A percentile compares a stretch with the other conserved stretches of the same genome.
These are phyloP conservation scores for Calophaca sinica DNA, from an alignment of 306 rosid genomes.

Conservation along the genomic window DNA sequence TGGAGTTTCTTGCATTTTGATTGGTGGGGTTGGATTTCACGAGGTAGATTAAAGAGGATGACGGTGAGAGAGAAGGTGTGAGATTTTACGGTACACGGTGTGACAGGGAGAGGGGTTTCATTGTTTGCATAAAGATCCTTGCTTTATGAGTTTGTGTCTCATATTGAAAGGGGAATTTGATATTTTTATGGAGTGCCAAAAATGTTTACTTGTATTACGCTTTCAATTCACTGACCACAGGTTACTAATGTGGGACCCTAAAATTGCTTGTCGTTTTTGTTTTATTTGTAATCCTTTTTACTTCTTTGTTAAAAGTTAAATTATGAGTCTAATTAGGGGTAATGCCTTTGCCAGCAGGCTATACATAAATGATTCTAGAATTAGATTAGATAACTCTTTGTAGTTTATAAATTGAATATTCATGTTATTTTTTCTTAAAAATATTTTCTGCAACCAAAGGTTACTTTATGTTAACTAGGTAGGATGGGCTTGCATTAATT, in stretches of 20 bases:
- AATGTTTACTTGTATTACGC: slow-evolving; percentile 19
- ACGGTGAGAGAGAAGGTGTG: slow-evolving; percentile 31
- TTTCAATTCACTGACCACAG: slow-evolving; percentile 26
- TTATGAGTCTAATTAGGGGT: background rate
- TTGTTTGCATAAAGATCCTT: slow-evolving; percentile 24
- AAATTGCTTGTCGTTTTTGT: slow-evolving; percentile 10
- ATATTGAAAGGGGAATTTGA: slow-evolving; percentile 31
- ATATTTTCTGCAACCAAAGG: too few species aligned
- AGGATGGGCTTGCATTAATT: too few species aligned
- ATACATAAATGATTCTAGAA: too few species aligned
- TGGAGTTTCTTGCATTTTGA: slow-evolving; percentile 71
- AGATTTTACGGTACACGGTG: slow-evolving; percentile 27
- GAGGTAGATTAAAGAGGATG: slow-evolving; percentile 22
- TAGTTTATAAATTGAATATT: too few species aligned
- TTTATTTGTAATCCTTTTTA: background rate
- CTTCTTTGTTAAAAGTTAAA: background rate
- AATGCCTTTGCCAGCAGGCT: too few species aligned
- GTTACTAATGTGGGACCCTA: background rate
- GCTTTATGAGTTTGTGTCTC: slow-evolving; percentile 18
- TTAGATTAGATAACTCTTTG: too few species aligned
- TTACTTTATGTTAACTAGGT: too few species aligned
- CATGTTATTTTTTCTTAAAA: too few species aligned
- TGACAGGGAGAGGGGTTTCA: slow-evolving; percentile 20
- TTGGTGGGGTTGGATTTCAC: slow-evolving; percentile 75
- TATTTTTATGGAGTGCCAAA: slow-evolving; percentile 11